Base-by-base conservation (phyloP, 2,329 filamentous ascomycete species). In the Aureobasidium sp. region DNA sequence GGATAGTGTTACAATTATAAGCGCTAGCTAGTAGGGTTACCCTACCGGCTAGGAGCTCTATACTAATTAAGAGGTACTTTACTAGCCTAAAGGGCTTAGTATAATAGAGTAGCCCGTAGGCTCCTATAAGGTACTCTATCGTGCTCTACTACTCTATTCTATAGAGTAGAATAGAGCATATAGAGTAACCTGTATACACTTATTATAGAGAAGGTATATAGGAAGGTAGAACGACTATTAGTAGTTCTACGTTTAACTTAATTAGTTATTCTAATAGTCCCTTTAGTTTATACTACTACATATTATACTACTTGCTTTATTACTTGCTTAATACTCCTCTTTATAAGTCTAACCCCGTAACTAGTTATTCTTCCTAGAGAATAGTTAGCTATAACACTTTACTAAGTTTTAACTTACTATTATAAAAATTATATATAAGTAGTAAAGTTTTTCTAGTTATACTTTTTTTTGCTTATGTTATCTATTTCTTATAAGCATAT, bases 231-330 rank as follows among this genome's bases (percentile, higher is more conserved):
- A 39, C 8, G 10, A 21, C 7, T 12, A 16, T 16, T 16, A 25
- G n/a, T 24, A 35, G 42, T 47, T 6, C 42, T 35, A 12, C 19
- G 17, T 47, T 47, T 25, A 47, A 47, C 42, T 47, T 25, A 47
- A 47, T 21, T 47, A 47, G 29, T 47, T 47, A 47, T 35, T 35
- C 19, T 25, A 47, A 47, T 10, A 47, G 42, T 47, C 29, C 42
- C 29, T 47, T 47, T 35, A 25, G 42, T 47, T 11, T 35, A 45
- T 12, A 45, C 41, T 45, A 45, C 22, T 45, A 34, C 12, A n/a
- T 27, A 30, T 17, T n/a, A n/a, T n/a, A n/a, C n/a, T n/a, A 42
- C n/a, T 7, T 30, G 2, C 24, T 30, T 42, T n/a, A 27, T 14
- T 21, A n/a, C n/a, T 32, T 10, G 22, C 29, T 47, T 47, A 17